phyloP scores from a whole-genome alignment of 805 yeast species.

The Saccharomycopsis lassenensis region DNA sequence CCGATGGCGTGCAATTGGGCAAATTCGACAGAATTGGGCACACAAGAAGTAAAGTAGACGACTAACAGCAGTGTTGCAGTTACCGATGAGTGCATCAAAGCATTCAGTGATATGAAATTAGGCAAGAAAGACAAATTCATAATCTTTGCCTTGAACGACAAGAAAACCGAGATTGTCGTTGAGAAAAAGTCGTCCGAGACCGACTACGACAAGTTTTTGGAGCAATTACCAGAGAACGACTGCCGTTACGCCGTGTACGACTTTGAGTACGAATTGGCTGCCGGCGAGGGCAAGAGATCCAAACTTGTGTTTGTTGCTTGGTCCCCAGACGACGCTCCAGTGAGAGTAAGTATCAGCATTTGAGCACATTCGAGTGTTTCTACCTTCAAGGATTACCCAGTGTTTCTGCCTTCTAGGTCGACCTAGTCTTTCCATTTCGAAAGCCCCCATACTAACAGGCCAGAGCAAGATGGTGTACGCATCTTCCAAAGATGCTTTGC shows the following conservation, averaged over 20 bases:
- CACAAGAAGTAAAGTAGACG: neutral
- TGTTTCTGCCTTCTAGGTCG: neutral
- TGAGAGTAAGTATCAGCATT: constrained; percentile 35
- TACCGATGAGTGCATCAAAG: constrained; percentile 82
- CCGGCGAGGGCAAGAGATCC: constrained; percentile 90
- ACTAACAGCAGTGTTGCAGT: constrained; percentile 54
- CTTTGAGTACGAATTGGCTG: constrained; percentile 84
- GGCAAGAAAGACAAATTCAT: constrained; percentile 84
- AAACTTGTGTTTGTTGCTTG: constrained; percentile 68
- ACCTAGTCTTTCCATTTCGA: neutral
- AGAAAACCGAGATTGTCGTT: constrained; percentile 85
- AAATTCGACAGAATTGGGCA: neutral
- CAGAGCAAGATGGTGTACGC: constrained; percentile 92
- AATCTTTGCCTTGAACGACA: constrained; percentile 69
- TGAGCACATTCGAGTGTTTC: neutral
- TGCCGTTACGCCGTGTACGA: constrained; percentile 96
- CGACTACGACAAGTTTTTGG: constrained; percentile 79
- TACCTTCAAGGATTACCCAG: neutral
- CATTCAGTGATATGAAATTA: constrained; percentile 92
- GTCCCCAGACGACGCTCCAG: constrained; percentile 97
- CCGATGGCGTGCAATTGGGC: neutral
- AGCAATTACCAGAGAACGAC: constrained; percentile 87
- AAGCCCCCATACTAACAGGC: constrained; percentile 6
- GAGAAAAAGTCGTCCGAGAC: constrained; percentile 65
- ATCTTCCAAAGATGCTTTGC: constrained; percentile 93